Percentiles rank a stretch among this genome's conserved stretches.
phyloP scores from a whole-genome alignment of 306 rosid species.

The Styphnolobium japonicum region DNA sequence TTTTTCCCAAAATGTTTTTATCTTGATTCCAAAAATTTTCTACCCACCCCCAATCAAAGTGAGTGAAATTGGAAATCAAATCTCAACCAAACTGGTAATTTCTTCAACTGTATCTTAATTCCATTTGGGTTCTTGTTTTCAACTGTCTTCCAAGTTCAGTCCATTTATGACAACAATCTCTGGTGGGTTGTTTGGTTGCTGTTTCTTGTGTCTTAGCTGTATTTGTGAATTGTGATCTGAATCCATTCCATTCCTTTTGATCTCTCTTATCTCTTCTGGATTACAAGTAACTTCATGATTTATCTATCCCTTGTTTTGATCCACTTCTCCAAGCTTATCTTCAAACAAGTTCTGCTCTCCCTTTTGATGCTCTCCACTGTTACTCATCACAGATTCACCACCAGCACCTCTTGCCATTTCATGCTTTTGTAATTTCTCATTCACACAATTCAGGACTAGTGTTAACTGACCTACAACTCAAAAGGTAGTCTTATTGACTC shows the following conservation, averaged over 20 bases:
- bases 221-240: constrained; percentile 51
- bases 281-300: constrained; percentile 28
- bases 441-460: constrained; percentile 30
- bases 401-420: constrained; percentile 20
- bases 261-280: constrained; percentile 8
- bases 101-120: constrained; percentile 27
- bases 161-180: constrained; percentile 42
- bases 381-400: constrained; percentile 18
- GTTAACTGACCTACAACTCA: constrained; percentile 27
- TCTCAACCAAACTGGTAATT: constrained; percentile 45
- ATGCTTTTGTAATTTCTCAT: constrained; percentile 35
- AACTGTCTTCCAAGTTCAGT: constrained; percentile 19
- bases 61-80: constrained; percentile 30
- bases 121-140: constrained; percentile 24
- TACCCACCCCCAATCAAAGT: constrained; percentile 20
- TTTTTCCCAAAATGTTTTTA: background rate
- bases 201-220: constrained; percentile 29
- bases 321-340: constrained; percentile 44
- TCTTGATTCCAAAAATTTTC: constrained; percentile 16
- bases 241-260: constrained; percentile 44
- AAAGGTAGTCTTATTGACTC: background rate
- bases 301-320: constrained; percentile 33
- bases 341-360: constrained; percentile 10
- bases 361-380: constrained; percentile 11
- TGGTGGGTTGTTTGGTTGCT: constrained; percentile 41